Conservation (phyloP, 2,329 filamentous ascomycete species). For the Penicillium sp. region DNA sequence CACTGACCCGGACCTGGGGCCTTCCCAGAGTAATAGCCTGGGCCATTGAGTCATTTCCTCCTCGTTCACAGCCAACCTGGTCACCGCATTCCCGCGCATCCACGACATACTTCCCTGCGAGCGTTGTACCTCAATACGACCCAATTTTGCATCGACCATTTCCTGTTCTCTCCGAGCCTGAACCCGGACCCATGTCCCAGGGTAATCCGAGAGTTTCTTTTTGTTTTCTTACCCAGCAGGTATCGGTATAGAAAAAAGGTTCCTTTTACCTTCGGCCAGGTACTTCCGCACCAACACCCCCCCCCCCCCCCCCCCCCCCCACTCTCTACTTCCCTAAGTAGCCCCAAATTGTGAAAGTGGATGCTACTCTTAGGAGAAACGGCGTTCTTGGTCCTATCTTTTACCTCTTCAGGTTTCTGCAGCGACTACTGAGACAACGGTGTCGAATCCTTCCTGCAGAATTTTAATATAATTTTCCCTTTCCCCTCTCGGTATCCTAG, state of each 20-base stretch:
- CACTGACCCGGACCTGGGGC: neutral
- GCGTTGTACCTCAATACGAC: slow-evolving; percentile 13
- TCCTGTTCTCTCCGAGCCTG: neutral
- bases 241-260: slow-evolving; percentile 5
- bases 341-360: neutral
- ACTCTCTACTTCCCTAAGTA: neutral
- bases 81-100: slow-evolving; percentile 1
- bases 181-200: slow-evolving; percentile 7
- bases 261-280: neutral
- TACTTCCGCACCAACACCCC: neutral
- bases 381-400: slow-evolving; percentile 1
- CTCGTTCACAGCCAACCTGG: slow-evolving; percentile 3
- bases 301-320: neutral
- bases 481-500: neutral
- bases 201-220: slow-evolving; percentile 5
- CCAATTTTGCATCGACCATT: slow-evolving; percentile 1
- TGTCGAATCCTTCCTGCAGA: slow-evolving; percentile 16
- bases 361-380: neutral
- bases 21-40: slow-evolving; percentile 9
- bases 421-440: slow-evolving; percentile 14
- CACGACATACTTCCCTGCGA: slow-evolving; percentile 3
- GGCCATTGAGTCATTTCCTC: neutral
- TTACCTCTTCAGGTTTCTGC: slow-evolving; percentile 20
- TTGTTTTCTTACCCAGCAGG: slow-evolving; percentile 3
- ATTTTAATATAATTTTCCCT: neutral